Evolutionary conservation across 2,329 filamentous ascomycete genomes (phyloP), one percentile per base, ranked within the genome.

Genomic region (Rhynchosporium agropyri): DNA sequence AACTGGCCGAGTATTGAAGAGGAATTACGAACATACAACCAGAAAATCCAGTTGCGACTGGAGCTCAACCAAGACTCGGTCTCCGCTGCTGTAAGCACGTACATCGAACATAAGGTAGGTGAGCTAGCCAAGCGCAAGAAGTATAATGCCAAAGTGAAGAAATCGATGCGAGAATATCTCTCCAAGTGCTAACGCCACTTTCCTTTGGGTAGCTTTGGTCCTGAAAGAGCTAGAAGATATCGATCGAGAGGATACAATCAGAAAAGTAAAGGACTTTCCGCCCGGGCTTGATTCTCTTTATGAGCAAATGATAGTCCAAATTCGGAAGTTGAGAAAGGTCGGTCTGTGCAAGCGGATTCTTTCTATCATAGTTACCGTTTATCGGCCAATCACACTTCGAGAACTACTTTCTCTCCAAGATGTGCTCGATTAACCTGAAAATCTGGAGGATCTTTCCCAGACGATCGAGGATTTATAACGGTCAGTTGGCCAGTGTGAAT

Each of bases 131-230:
- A 51, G 48, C 15, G 26, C 9, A 61, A 55, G 31, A 53, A 61
- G 20, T 57, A 64, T 15, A 48, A 58, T 13, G 40, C 10, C 43
- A 45, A 57, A 36, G 33, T 53, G 28, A 10, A 45, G 49, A 2
- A 57, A 4, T 43, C n/a, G 20, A 26, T 63, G 8, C 57, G 43
- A 36, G 50, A 57, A 26, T 36, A 60, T 20, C 43, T 63, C 26
- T 55, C 38, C 13, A n/a, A 78, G 79, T 43, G 71, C 77, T 5
- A 65, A 77, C 15, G 71, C 66, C 8, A 81, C 78, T 0, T 80
- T 80, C 59, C 76, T 81, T 33, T 80, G 77, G 78, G 78, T 78
- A 29, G 74, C 77, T 33, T 71, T 80, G 49, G 76, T 78, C 6
- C 77, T 72, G 61, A 38, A 67, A 42, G 63, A 63, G 51, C 65